Percentiles rank a stretch among this genome's conserved stretches.
Conservation (phyloP, 2,329 filamentous ascomycete genomes). For the Botryotinia narcissicola region DNA sequence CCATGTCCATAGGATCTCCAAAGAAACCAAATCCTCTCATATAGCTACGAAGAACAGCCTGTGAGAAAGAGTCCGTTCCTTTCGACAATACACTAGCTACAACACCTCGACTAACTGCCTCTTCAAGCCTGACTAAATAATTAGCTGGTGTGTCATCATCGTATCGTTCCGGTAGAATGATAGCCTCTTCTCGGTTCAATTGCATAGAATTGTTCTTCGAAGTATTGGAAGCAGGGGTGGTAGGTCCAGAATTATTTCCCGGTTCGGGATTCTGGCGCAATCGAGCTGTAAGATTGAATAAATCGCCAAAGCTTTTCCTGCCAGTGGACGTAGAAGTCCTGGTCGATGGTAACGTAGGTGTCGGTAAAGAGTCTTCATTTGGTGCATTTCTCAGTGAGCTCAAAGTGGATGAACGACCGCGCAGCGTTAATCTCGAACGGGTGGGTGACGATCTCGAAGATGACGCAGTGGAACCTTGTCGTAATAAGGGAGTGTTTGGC, state of each 20-base stretch:
- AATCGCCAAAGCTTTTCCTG: constrained; percentile 86
- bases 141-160: constrained; percentile 88
- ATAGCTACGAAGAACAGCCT: constrained; percentile 83
- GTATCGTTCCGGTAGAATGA: constrained; percentile 71
- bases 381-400: constrained; percentile 75
- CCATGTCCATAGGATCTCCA: constrained; percentile 97
- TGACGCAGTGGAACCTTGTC: constrained; percentile 61
- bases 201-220: constrained; percentile 85
- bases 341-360: constrained; percentile 52
- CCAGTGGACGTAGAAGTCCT: constrained; percentile 86
- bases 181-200: constrained; percentile 63
- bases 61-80: constrained; percentile 78
- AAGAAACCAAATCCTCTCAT: constrained; percentile 96
- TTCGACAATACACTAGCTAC: constrained; percentile 86
- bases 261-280: constrained; percentile 80
- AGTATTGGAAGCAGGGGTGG: constrained; percentile 64
- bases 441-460: constrained; percentile 65
- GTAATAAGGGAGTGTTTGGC: constrained; percentile 46
- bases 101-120: constrained; percentile 72
- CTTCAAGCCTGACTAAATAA: constrained; percentile 82
- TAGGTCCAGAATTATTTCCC: constrained; percentile 64
- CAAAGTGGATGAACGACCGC: constrained; percentile 85
- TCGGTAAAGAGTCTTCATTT: constrained; percentile 66
- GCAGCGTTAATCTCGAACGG: constrained; percentile 56
- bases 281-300: constrained; percentile 72